These are phyloP conservation scores for Sordaria brevicollis DNA, from an alignment of 495 filamentous ascomycete species.

Conservation along the genomic window DNA sequence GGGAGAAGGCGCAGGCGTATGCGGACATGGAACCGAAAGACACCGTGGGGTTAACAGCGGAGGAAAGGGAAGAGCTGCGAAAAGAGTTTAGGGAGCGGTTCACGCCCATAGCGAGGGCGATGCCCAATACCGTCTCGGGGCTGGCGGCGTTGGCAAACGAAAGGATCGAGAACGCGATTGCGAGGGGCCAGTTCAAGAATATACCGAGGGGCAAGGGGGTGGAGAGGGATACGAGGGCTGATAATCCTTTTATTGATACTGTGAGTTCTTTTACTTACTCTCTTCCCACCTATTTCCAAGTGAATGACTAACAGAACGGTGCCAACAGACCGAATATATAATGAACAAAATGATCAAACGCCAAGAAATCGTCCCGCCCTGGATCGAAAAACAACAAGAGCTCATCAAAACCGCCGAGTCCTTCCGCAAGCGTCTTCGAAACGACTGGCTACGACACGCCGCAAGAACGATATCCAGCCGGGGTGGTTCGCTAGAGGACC, in stretches of 20 bases:
- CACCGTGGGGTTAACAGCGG: constrained; percentile 46
- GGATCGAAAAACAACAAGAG: constrained; percentile 98
- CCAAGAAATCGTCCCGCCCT: constrained; percentile 74
- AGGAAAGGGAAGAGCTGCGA: constrained; percentile 59
- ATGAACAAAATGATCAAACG: constrained; percentile 98
- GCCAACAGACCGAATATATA: constrained; percentile 69
- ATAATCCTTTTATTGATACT: constrained; percentile 86
- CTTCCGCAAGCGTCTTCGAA: constrained; percentile 65
- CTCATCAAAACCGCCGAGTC: constrained; percentile 54
- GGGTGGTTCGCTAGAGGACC: constrained; percentile 67
- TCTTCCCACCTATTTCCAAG: no score
- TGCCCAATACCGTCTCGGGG: constrained; percentile 72
- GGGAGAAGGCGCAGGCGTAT: constrained; percentile 71
- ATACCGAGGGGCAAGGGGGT: constrained; percentile 73
- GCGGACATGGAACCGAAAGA: constrained; percentile 44
- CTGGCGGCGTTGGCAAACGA: constrained; percentile 81
- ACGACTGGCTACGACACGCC: constrained; percentile 83
- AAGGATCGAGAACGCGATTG: constrained; percentile 88
- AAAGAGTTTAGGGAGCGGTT: constrained; percentile 75
- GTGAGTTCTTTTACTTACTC: constrained; percentile 6
- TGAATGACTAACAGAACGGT: neutral
- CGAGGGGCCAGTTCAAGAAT: constrained; percentile 81
- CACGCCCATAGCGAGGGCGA: constrained; percentile 54
- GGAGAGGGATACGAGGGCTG: constrained; percentile 68
- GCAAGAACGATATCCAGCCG: constrained; percentile 67